Percentiles rank a stretch among this genome's conserved stretches.
Conservation (phyloP, 441 rosid genomes). For the Mallotus japonicus region DNA sequence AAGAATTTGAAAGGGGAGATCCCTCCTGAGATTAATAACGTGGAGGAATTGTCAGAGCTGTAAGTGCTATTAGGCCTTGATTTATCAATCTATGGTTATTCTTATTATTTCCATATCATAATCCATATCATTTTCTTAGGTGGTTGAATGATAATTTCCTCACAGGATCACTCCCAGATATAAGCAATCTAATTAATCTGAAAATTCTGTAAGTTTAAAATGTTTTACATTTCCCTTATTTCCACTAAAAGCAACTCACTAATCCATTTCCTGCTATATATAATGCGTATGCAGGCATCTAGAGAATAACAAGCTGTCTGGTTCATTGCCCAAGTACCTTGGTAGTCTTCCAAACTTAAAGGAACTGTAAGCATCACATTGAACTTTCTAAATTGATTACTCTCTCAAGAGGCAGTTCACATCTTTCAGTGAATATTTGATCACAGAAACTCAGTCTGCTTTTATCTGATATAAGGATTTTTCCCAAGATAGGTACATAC, state of each 20-base stretch:
- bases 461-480: neutral
- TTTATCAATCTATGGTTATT: conserved; percentile 9
- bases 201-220: conserved; percentile 63
- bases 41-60: conserved; percentile 77
- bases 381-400: neutral
- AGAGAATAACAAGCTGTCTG: conserved; percentile 76
- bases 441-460: neutral
- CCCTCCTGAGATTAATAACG: conserved; percentile 53
- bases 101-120: conserved; percentile 6
- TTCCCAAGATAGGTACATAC: conserved; percentile 53
- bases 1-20: conserved; percentile 61
- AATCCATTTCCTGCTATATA: conserved; percentile 18
- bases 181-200: conserved; percentile 70
- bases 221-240: conserved; percentile 6
- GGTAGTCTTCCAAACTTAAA: conserved; percentile 61
- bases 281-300: conserved; percentile 60
- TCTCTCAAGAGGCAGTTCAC: neutral
- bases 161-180: conserved; percentile 67
- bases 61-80: conserved; percentile 38
- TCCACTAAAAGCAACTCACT: conserved; percentile 2
- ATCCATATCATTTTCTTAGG: conserved; percentile 40
- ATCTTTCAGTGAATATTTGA: conserved; percentile 3
- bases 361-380: conserved; percentile 61
- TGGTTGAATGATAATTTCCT: conserved; percentile 78
- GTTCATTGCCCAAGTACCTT: conserved; percentile 67